Evolutionary conservation across 2,329 filamentous ascomycete genomes (phyloP), one percentile per base, ranked within the genome.

Genomic region (Aureobasidium pullulans): DNA sequence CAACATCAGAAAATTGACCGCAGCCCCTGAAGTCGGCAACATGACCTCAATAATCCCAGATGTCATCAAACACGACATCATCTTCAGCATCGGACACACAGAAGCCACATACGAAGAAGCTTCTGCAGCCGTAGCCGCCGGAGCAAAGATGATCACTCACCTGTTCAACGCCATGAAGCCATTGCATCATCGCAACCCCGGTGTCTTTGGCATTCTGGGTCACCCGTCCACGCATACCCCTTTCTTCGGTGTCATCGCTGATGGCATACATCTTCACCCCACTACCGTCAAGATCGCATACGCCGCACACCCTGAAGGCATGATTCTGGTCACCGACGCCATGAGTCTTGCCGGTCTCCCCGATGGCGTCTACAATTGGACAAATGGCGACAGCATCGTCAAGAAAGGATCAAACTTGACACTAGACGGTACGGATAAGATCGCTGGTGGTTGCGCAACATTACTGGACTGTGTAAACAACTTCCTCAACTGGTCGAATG

Each of bases 161-260:
- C 80, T 96, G 1, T 96, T 96, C 82, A 96, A 96, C 71, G 91
- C 91, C 29, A 96, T 96, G 91, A 82, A 86, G 0, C 90, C 90
- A 13, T 83, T 96, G 53, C 89, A 94, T 72, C 90, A 96, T 77
- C 87, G 92, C 60, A 91, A 96, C 72, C 91, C 92, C 0, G 91
- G 91, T 39, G 85, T 96, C 66, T 96, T 96, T 70, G 92, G 92
- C 31, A 84, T 95, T 0, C 77, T 96, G 13, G 90, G 91, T 61
- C 44, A 48, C 19, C 40, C 59, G 13, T 42, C 39, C 19, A 64
- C 70, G 62, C 62, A 70, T 60, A 62, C 69, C 59, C 91, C 91
- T 0, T 96, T 82, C 72, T 96, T 93, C 71, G 92, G 92, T 61
- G 83, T 96, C 68, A 96, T 96, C 62, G 84, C 89, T 3, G 92